Conservation (phyloP, 768 basidiomycete genomes). For the Cyclocybe cylindracea region DNA sequence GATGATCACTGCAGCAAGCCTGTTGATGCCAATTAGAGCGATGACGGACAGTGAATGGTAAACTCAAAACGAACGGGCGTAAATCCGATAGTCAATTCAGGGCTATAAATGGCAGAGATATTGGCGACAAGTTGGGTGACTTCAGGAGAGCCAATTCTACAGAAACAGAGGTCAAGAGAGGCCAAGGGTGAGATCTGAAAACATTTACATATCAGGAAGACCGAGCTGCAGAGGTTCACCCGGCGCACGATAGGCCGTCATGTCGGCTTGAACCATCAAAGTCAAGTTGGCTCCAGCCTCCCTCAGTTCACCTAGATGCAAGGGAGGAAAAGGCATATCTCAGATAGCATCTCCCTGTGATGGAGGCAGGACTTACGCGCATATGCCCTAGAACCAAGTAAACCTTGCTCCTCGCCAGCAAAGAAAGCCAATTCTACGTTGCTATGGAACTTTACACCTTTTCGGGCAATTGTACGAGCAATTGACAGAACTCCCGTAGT, state of each 20-base stretch:
- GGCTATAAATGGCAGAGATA: constrained; percentile 77
- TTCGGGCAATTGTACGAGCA: constrained; percentile 69
- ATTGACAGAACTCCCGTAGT: constrained; percentile 78
- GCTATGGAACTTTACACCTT: constrained; percentile 67
- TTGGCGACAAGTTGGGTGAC: constrained; percentile 76
- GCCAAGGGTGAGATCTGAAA: neutral
- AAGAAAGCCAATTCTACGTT: constrained; percentile 84
- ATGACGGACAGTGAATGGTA: neutral
- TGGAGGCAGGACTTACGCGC: constrained; percentile 54
- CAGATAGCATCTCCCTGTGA: neutral
- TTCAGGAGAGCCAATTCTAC: constrained; percentile 77
- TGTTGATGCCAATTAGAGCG: constrained; percentile 21
- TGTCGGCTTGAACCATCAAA: constrained; percentile 89
- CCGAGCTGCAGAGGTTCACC: constrained; percentile 85
- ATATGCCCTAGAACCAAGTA: constrained; percentile 77
- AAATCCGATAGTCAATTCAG: constrained; percentile 71
- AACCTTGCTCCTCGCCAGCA: constrained; percentile 91
- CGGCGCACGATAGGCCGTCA: constrained; percentile 82
- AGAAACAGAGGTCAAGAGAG: neutral
- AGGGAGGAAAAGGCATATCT: neutral
- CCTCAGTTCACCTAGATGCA: constrained; percentile 55
- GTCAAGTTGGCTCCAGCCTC: constrained; percentile 63
- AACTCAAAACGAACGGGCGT: constrained; percentile 47
- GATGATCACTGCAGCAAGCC: constrained; percentile 93
- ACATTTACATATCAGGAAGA: constrained; percentile 63